Evolutionary conservation across 2,329 filamentous ascomycete species (phyloP).

Genomic region (Verticillium nonalfalfae): DNA sequence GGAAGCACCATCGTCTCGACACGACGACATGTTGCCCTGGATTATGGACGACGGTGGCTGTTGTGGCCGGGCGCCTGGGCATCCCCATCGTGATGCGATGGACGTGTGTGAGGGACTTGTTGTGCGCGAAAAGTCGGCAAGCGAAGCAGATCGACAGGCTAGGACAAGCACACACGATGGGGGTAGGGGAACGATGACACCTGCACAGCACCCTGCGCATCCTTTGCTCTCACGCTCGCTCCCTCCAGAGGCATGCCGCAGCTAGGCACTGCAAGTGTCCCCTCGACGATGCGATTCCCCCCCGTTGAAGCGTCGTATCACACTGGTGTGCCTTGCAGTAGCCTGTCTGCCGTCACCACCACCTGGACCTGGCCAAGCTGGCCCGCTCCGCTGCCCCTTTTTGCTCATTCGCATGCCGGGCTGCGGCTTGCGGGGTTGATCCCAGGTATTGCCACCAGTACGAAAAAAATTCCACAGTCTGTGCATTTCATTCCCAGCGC

Average conservation of each 20-base stretch:
- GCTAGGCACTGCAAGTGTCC: neutral
- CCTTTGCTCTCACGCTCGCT: too few relatives aligned
- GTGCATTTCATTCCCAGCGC: slow-evolving; percentile 2
- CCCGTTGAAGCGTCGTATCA: slow-evolving; percentile 1
- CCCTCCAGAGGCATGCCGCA: neutral
- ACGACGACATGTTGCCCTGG: neutral
- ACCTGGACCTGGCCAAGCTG: neutral
- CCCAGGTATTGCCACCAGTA: slow-evolving; percentile 9
- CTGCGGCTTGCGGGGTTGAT: slow-evolving; percentile 3
- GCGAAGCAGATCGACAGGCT: neutral
- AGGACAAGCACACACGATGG: neutral
- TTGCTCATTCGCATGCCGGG: slow-evolving; percentile 9
- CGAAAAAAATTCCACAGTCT: slow-evolving; percentile 9
- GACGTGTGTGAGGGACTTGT: slow-evolving; percentile 1
- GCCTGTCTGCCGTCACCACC: slow-evolving; percentile 1
- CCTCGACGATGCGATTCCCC: neutral
- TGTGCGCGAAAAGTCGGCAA: neutral
- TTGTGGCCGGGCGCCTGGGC: neutral
- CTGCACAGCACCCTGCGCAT: neutral
- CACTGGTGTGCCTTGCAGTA: slow-evolving; percentile 1
- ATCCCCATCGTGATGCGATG: slow-evolving; percentile 6
- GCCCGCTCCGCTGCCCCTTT: neutral
- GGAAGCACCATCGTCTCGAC: neutral
- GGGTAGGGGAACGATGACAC: neutral
- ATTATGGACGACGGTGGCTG: neutral